Base-by-base conservation (phyloP, 768 basidiomycete species). In the Mycena vulgaris region DNA sequence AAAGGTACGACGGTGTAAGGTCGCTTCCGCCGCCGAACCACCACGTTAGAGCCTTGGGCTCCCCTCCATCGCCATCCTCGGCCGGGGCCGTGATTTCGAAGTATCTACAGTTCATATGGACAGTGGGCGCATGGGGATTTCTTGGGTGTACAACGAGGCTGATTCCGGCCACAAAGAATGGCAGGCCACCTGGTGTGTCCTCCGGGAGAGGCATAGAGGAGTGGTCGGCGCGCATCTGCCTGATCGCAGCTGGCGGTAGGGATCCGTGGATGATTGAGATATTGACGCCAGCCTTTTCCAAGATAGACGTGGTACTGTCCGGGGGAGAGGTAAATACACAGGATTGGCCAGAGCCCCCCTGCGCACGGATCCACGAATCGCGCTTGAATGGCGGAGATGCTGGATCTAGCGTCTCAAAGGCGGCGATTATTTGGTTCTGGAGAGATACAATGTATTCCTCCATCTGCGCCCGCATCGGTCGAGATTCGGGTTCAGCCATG, bases 1-100 rank as follows among this genome's bases (percentile, higher is more conserved):
- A 95, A 14, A 98, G 88, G 80, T 98, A 98, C 5, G 92, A 92
- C 1, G 97, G 97, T 0, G 97, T 98, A 39, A 98, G 35, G 79
- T 99, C 97, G 8, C 90, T 92, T 9, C 97, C 97, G 37, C 97
- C 97, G 28, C 97, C 97, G 77, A 98, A 99, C 97, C 97, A 99
- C 95, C 96, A 98, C 27, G 96, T 92, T 45, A 96, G 95, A 25
- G 94, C 80, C 72, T 87, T 86, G 7, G 87, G 28, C 28, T 51
- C 81, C 40, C 80, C 80, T 27, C 28, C 27, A 3, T 85, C 25
- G 17, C 81, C 81, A 5, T 72, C 71, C 2, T 73, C 25, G 13
- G 28, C 74, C 52, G 83, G 82, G 71, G 92, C 88, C 2, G 91
- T 92, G 72, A 98, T 90, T 81, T 99, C 97, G 77, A 98, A 98